Percentiles rank a stretch among this genome's conserved stretches.
Evolutionary conservation across 805 yeast species (phyloP).

Genomic region (Kodamaea nitidulidarum): DNA sequence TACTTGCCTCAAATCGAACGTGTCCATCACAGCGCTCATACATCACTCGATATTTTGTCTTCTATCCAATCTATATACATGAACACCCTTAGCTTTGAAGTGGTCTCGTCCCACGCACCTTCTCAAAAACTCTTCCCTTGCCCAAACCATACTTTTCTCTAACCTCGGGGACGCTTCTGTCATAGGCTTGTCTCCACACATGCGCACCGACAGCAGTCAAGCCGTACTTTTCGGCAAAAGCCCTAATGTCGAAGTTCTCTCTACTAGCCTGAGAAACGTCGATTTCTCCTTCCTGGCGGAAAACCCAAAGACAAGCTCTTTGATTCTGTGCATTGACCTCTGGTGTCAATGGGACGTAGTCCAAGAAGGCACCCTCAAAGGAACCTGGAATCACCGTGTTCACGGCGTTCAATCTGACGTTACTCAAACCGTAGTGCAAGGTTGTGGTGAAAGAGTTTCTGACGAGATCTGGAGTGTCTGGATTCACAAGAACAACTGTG

Average conservation of each 20-base stretch:
- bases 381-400: constrained; percentile 50
- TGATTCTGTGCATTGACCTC: constrained; percentile 84
- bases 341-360: constrained; percentile 79
- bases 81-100: not conserved
- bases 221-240: constrained; percentile 50
- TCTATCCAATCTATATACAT: constrained; percentile 1
- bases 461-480: constrained; percentile 79
- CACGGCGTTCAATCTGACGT: constrained; percentile 56
- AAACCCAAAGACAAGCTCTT: constrained; percentile 86
- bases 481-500: constrained; percentile 80
- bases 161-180: constrained; percentile 62
- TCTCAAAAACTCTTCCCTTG: constrained; percentile 69
- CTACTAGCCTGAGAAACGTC: constrained; percentile 23
- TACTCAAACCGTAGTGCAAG: constrained; percentile 72
- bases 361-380: constrained; percentile 36
- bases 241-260: constrained; percentile 67
- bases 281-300: constrained; percentile 53
- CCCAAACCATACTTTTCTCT: constrained; percentile 73
- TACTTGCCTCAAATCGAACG: too few species aligned
- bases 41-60: not conserved
- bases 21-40: too few species aligned
- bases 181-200: constrained; percentile 84
- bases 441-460: constrained; percentile 67
- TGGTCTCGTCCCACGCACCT: constrained; percentile 40
- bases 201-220: constrained; percentile 88